These are phyloP conservation scores for Fusarium coicis DNA, from an alignment of 2,329 filamentous ascomycete species.

Conservation along the genomic window DNA sequence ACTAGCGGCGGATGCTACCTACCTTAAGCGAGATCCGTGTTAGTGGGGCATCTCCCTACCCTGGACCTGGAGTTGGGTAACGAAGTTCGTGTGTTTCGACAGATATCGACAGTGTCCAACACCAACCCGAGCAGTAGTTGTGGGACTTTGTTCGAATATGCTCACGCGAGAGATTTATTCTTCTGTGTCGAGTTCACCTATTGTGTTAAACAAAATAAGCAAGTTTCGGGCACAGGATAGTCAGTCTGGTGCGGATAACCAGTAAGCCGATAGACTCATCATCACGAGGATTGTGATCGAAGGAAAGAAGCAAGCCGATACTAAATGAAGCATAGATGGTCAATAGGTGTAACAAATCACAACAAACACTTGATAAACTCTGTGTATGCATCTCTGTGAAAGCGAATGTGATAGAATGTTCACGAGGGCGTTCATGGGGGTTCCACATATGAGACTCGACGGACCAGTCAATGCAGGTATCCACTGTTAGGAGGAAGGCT, in stretches of 20 bases:
- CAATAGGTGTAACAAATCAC: not conserved
- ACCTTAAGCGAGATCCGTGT: conserved; percentile 13
- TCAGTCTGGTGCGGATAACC: not conserved
- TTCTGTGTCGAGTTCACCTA: not conserved
- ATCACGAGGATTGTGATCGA: conserved; percentile 14
- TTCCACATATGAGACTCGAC: conserved; percentile 10
- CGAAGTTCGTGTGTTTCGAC: not conserved
- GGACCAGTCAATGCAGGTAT: not conserved
- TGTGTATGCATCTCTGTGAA: not conserved
- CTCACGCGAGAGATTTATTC: conserved; percentile 17
- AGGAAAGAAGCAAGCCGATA: not conserved
- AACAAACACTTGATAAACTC: not conserved
- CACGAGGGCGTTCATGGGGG: conserved; percentile 14
- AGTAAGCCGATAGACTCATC: not conserved
- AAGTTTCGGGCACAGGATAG: not conserved
- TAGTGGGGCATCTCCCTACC: not conserved
- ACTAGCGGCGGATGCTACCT: conserved; percentile 18
- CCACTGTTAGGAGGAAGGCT: not conserved
- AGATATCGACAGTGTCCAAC: not conserved
- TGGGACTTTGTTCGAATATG: not conserved
- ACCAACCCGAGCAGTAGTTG: not conserved
- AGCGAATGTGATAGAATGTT: conserved; percentile 15
- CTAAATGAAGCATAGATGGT: not conserved
- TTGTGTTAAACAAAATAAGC: not conserved
- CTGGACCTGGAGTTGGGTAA: not conserved